phyloP scores from a whole-genome alignment of 2,329 filamentous ascomycete genomes.

The Verticillium alfalfae region DNA sequence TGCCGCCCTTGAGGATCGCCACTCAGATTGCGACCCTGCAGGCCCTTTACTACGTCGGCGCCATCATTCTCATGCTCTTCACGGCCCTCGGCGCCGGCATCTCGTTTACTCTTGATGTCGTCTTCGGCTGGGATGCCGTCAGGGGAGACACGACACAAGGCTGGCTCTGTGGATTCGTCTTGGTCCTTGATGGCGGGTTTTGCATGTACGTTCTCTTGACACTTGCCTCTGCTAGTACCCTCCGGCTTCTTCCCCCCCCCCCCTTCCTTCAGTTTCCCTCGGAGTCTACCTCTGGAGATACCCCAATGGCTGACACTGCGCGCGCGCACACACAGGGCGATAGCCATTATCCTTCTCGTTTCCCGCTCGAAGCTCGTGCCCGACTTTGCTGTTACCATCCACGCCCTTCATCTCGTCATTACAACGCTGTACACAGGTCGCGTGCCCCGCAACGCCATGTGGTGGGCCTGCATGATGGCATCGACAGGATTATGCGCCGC shows the following conservation, averaged over 20 bases:
- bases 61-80: constrained; percentile 50
- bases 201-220: constrained; percentile 32
- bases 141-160: constrained; percentile 58
- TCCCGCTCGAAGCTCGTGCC: constrained; percentile 89
- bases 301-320: neutral
- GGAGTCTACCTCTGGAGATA: too few relatives aligned
- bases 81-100: constrained; percentile 53
- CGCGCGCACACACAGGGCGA: constrained; percentile 49
- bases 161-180: constrained; percentile 54
- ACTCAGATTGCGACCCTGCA: constrained; percentile 54
- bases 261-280: neutral
- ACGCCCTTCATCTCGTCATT: constrained; percentile 73
- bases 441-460: constrained; percentile 73
- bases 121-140: constrained; percentile 54
- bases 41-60: constrained; percentile 46
- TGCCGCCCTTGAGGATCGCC: constrained; percentile 56
- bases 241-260: neutral
- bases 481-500: constrained; percentile 42
- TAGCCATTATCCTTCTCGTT: constrained; percentile 78
- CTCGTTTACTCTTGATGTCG: constrained; percentile 44
- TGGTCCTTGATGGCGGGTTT: constrained; percentile 50
- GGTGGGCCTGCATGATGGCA: constrained; percentile 65
- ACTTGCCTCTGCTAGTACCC: neutral
- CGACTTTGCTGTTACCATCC: constrained; percentile 88
- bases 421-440: constrained; percentile 73